phyloP scores from a whole-genome alignment of 164 flowering plant species.

The Kalanchoe fedtschenkoi region DNA sequence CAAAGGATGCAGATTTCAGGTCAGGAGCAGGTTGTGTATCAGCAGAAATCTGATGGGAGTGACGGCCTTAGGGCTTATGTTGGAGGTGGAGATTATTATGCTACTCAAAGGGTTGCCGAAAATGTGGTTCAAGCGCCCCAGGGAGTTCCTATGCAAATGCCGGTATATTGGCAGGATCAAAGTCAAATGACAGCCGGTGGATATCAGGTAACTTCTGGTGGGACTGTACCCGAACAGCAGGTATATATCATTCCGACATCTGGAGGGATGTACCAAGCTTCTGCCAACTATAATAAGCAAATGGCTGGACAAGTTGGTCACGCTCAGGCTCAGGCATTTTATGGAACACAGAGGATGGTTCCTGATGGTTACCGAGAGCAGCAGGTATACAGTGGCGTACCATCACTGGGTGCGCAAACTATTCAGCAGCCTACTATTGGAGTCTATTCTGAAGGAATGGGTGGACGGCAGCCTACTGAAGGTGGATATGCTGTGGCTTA shows the following conservation, averaged over 20 bases:
- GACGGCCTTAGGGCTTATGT: background rate
- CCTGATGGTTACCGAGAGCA: slow-evolving; percentile 8
- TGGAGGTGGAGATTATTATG: slow-evolving; percentile 23
- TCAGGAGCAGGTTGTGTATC: background rate
- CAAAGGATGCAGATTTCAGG: slow-evolving; percentile 32
- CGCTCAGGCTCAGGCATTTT: slow-evolving; percentile 21
- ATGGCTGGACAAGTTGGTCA: slow-evolving; percentile 33
- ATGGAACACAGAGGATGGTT: slow-evolving; percentile 34
- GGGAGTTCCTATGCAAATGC: slow-evolving; percentile 14
- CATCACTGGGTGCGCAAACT: background rate
- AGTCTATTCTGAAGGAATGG: background rate
- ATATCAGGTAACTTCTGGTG: slow-evolving; percentile 12
- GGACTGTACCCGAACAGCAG: slow-evolving; percentile 26
- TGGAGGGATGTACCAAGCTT: slow-evolving; percentile 26
- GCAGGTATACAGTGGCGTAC: background rate
- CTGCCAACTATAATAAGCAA: slow-evolving; percentile 23
- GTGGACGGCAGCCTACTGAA: background rate
- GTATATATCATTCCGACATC: slow-evolving; percentile 31
- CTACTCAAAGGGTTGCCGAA: slow-evolving; percentile 25
- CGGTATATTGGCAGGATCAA: slow-evolving; percentile 11
- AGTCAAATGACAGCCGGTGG: slow-evolving; percentile 8
- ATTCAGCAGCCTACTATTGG: background rate
- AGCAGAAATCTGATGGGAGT: slow-evolving; percentile 1
- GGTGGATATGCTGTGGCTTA: slow-evolving; percentile 6
- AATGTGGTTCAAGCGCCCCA: slow-evolving; percentile 16